A percentile compares a stretch with the other conserved stretches of the same genome.
These are phyloP conservation scores for Suillus paluster DNA, from an alignment of 768 basidiomycete species.

Conservation along the genomic window DNA sequence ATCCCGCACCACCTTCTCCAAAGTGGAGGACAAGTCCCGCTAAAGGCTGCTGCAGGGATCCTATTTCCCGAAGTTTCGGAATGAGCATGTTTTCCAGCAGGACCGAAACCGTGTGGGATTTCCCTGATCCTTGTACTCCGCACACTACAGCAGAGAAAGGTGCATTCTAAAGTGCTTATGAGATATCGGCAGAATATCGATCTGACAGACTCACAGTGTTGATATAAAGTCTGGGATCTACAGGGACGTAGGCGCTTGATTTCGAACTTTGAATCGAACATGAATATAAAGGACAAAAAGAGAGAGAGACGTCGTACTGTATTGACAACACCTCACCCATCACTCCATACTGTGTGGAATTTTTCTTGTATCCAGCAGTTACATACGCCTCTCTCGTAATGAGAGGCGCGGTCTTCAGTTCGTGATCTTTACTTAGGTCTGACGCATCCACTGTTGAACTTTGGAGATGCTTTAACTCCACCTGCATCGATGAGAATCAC, in stretches of 20 bases:
- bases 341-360: conserved; percentile 55
- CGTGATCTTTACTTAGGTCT: conserved; percentile 8
- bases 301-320: conserved; percentile 34
- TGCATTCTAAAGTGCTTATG: conserved; percentile 48
- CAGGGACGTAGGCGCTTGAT: conserved; percentile 28
- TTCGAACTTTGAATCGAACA: conserved; percentile 29
- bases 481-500: conserved; percentile 1
- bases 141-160: conserved; percentile 71
- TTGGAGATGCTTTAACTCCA: conserved; percentile 9
- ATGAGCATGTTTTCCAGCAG: conserved; percentile 67
- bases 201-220: conserved; percentile 50
- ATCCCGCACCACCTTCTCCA: conserved; percentile 57
- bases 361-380: conserved; percentile 20
- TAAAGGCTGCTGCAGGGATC: conserved; percentile 50
- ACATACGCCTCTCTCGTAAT: conserved; percentile 46
- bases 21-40: conserved; percentile 65
- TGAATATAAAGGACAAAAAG: background rate
- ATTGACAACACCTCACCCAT: conserved; percentile 47
- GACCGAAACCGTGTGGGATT: conserved; percentile 65
- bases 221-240: conserved; percentile 55
- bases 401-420: conserved; percentile 43
- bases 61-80: conserved; percentile 47
- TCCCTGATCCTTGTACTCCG: conserved; percentile 68
- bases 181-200: background rate
- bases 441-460: background rate